phyloP scores from a whole-genome alignment of 352 stramenopile genomes.

The Pseudoperonospora humuli region DNA sequence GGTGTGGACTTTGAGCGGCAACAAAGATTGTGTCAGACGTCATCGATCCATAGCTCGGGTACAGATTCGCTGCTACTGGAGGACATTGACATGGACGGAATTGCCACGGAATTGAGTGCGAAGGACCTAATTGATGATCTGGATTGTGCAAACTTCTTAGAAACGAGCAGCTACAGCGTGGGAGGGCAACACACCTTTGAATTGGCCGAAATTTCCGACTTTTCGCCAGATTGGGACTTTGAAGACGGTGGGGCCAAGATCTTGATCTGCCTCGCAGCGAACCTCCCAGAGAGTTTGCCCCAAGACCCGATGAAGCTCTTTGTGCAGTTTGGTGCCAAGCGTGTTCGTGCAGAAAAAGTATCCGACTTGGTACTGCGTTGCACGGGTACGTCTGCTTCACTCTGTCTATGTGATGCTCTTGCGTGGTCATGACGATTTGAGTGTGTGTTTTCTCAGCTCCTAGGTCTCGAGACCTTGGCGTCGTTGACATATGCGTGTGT shows the following conservation, averaged over 20 bases:
- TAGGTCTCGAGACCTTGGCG: conserved; percentile 25
- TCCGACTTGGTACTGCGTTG: conserved; percentile 71
- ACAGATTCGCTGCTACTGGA: conserved; percentile 22
- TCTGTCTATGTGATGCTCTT: background rate
- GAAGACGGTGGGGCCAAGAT: conserved; percentile 67
- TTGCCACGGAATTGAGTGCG: conserved; percentile 15
- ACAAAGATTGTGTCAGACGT: conserved; percentile 1
- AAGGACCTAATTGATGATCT: conserved; percentile 32
- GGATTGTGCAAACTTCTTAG: background rate
- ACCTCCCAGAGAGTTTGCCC: conserved; percentile 20
- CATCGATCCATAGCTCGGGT: conserved; percentile 14
- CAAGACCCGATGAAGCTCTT: conserved; percentile 36
- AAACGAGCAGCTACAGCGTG: conserved; percentile 3
- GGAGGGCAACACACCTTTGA: conserved; percentile 24
- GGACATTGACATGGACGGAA: conserved; percentile 25
- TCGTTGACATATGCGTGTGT: conserved; percentile 57
- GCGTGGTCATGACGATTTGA: too few species aligned
- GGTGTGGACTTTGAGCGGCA: conserved; percentile 37
- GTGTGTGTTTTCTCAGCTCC: too few species aligned
- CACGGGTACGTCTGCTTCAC: conserved; percentile 37
- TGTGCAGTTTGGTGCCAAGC: conserved; percentile 60
- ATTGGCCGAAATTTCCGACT: conserved; percentile 64
- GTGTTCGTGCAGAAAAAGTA: conserved; percentile 48
- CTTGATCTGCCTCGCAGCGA: conserved; percentile 62
- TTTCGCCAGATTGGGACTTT: conserved; percentile 82